Evolutionary conservation across 2,329 filamentous ascomycete species (phyloP).

Genomic region (Colletotrichum siamense): DNA sequence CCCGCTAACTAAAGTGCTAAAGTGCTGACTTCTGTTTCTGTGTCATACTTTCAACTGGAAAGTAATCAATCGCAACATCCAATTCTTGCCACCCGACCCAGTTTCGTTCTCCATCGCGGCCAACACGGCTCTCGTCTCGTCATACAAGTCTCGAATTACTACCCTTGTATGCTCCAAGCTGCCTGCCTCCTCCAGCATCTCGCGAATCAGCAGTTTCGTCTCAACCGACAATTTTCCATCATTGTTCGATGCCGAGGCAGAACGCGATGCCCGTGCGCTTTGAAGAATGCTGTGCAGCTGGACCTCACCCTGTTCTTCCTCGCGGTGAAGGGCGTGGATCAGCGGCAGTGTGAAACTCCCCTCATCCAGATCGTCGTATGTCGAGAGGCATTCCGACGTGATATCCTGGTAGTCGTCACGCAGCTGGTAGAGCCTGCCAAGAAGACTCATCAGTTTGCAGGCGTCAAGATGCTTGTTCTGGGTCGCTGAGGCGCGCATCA

Average conservation of each 20-base stretch:
- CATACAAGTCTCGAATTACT: background rate
- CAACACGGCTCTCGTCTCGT: background rate
- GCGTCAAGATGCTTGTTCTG: background rate
- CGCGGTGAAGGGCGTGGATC: background rate
- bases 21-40: background rate
- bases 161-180: background rate
- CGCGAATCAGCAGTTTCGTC: background rate
- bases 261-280: background rate
- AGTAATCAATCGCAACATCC: background rate
- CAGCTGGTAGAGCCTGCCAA: background rate
- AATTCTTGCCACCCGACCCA: background rate
- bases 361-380: background rate
- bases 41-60: background rate
- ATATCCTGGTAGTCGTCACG: slow-evolving; percentile 1
- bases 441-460: background rate
- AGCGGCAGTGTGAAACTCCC: background rate
- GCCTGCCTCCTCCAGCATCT: background rate
- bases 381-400: background rate
- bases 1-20: background rate
- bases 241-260: background rate
- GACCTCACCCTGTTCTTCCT: background rate
- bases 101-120: background rate
- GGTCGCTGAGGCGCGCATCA: background rate
- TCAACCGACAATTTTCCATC: background rate
- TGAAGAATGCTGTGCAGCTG: background rate